These are phyloP conservation scores for Psidium guajava DNA, from an alignment of 345 rosid species.

Conservation along the genomic window DNA sequence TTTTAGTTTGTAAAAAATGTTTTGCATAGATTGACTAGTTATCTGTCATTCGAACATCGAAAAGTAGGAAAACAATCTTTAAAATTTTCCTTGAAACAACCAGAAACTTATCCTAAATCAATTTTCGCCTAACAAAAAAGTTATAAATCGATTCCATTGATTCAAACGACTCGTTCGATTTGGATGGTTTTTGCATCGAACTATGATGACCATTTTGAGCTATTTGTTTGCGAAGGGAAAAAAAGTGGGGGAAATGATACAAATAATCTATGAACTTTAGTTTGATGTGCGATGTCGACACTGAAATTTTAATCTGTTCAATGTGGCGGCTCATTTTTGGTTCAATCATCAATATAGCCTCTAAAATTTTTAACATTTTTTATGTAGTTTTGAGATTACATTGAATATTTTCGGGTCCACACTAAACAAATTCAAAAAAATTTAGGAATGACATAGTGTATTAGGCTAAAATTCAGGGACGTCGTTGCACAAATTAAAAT, in stretches of 20 bases:
- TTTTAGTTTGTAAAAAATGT: accelerated
- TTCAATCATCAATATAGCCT: background rate
- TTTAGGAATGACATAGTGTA: accelerated
- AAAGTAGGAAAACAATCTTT: accelerated
- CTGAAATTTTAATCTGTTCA: no score
- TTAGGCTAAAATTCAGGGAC: accelerated
- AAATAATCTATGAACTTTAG: accelerated
- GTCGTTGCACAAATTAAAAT: background rate
- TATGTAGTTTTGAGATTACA: accelerated
- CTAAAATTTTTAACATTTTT: background rate
- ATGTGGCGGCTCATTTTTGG: background rate
- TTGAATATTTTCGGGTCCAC: accelerated
- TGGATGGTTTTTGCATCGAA: background rate
- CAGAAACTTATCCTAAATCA: accelerated
- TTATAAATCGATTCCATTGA: accelerated
- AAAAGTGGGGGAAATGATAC: background rate
- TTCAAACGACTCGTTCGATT: accelerated
- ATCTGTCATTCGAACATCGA: background rate
- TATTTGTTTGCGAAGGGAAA: background rate
- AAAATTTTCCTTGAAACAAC: background rate
- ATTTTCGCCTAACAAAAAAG: background rate
- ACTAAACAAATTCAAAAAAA: background rate
- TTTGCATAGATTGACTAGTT: accelerated
- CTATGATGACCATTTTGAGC: background rate
- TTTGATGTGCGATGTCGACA: no score